Base-by-base conservation (phyloP, 148 eudicot genomes). In the Rheum nobile region DNA sequence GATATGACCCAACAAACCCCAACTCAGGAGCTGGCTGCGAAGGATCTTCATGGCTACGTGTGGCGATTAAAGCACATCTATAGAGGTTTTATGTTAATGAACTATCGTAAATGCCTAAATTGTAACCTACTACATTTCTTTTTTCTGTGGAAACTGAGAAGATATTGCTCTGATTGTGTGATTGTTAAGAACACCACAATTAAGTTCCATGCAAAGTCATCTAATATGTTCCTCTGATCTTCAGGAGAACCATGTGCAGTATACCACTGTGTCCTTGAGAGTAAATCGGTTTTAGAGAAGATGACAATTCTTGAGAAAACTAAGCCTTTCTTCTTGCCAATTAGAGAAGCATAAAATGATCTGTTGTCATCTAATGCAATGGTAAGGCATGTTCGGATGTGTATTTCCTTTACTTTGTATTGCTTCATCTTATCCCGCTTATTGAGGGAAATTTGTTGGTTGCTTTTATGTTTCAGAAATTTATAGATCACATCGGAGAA, bases 291-390 rank as follows among this genome's bases (percentile, higher is more conserved):
- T 82, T 88, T 95, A 82, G 96, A 95, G 78, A 95, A 95, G 86
- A 95, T 95, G 99, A 90, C 89, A 54, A 94, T 95, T 83, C 87
- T 88, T 78, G 97, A 91, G 79, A 97, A 95, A 80, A 95, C 99
- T 52, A 83, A 90, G 79, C 97, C 99, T 57, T 95, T 95, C 81
- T 95, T 95, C 79, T 83, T 95, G 81, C 99, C 99, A 32, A 80
- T 95, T 78, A 88, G 92, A 74, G 96, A 91, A 80, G 90, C 91
- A 43, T 97, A 95, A 85, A 95, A 83, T 84, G 97, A 95, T 34
- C 90, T 88, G 73, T 88, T 95, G 71, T 90, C 93, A 55, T 90
- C 99, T 59, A 95, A 95, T 91, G 97, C 99, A 79, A 95, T 95
- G 93, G 98, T 94, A 82, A 82, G 86, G 77, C 83, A 78, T 75